Evolutionary conservation across 2,329 filamentous ascomycete species (phyloP).

Genomic region (Stachybotrys echinatus): DNA sequence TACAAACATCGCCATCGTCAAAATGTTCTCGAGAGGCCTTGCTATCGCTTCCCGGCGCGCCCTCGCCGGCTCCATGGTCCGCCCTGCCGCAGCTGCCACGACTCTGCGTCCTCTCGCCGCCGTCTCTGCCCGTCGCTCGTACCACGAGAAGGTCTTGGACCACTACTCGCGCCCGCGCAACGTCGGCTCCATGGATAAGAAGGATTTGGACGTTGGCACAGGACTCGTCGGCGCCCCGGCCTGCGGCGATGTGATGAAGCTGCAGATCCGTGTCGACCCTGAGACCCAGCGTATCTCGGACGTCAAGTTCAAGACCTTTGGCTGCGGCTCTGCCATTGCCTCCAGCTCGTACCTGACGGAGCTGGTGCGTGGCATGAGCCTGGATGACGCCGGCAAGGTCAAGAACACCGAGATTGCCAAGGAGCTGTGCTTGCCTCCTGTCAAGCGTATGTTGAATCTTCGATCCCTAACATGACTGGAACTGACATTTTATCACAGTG

Average conservation of each 20-base stretch:
- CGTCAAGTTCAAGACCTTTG: conserved; percentile 98
- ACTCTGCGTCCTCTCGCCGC: conserved; percentile 32
- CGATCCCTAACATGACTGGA: conserved; percentile 6
- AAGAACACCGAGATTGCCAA: conserved; percentile 98
- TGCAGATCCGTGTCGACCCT: conserved; percentile 76
- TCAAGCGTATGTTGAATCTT: conserved; percentile 62
- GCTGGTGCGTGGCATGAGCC: conserved; percentile 86
- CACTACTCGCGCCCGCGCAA: conserved; percentile 50
- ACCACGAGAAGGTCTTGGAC: conserved; percentile 49
- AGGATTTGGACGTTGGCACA: conserved; percentile 77
- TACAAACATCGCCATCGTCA: conserved; percentile 13
- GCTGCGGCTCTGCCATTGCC: conserved; percentile 90
- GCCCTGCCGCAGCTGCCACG: conserved; percentile 29
- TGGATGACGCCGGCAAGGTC: conserved; percentile 89
- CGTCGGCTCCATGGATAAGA: conserved; percentile 60
- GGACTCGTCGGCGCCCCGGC: conserved; percentile 86
- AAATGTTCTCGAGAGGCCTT: conserved; percentile 43
- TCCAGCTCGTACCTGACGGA: conserved; percentile 93
- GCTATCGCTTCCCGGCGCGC: conserved; percentile 37
- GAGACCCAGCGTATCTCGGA: conserved; percentile 84
- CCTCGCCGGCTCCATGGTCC: background rate
- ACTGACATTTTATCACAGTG: conserved; percentile 44
- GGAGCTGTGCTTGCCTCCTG: conserved; percentile 83
- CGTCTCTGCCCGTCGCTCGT: conserved; percentile 36
- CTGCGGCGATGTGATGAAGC: conserved; percentile 88